Evolutionary conservation across 2,329 filamentous ascomycete genomes (phyloP).

Genomic region (Sporothrix brunneoviolacea): DNA sequence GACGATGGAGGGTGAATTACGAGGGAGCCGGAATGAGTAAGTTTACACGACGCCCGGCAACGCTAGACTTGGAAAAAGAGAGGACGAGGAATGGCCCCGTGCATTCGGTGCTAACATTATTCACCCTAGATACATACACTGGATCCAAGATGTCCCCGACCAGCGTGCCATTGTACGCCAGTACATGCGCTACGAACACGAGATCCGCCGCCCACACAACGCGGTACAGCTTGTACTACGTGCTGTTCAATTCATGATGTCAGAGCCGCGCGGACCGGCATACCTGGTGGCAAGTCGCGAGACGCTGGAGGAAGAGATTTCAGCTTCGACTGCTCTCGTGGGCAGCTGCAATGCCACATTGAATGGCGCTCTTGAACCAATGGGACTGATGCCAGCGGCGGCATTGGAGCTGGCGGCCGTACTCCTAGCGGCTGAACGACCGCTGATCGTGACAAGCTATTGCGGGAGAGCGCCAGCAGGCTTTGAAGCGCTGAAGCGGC

Average conservation of each 20-base stretch:
- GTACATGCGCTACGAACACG: neutral
- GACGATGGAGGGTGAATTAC: neutral
- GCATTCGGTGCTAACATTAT: too few species aligned
- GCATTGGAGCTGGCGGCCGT: neutral
- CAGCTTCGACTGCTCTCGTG: neutral
- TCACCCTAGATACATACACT: slow-evolving; percentile 1
- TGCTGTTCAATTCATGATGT: neutral
- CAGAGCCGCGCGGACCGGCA: neutral
- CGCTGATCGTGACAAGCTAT: neutral
- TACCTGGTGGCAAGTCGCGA: neutral
- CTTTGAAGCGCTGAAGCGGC: neutral
- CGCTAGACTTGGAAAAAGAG: too few species aligned
- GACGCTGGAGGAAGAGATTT: neutral
- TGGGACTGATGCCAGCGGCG: neutral
- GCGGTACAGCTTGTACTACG: neutral
- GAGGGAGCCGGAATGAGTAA: neutral
- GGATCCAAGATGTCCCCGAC: neutral
- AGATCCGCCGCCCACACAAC: neutral
- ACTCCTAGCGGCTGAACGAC: neutral
- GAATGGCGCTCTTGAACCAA: neutral
- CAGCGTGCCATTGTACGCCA: neutral
- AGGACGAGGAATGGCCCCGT: too few species aligned
- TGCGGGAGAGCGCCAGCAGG: neutral
- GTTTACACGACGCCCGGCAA: too few species aligned
- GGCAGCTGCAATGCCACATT: neutral